Evolutionary conservation across 768 basidiomycete genomes (phyloP).

Genomic region (Austroboletus festivus): DNA sequence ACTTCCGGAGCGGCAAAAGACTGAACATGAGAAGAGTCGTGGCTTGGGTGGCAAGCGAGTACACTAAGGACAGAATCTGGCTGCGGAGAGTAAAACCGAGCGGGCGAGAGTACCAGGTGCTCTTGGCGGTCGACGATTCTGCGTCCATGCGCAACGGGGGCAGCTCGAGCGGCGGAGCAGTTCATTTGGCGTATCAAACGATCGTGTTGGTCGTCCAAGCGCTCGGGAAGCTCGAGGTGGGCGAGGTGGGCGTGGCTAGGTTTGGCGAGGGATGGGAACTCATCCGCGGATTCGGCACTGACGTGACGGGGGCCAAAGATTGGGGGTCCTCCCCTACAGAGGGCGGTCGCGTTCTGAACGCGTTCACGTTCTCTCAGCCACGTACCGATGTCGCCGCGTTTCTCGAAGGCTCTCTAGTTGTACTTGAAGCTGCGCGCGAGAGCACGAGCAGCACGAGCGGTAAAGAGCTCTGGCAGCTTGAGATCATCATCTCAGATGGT

Average conservation of each 20-base stretch:
- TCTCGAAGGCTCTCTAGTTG: constrained; percentile 70
- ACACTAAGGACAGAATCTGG: constrained; percentile 99
- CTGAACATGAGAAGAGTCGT: constrained; percentile 99
- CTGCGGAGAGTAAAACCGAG: constrained; percentile 90
- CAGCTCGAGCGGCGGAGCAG: constrained; percentile 25
- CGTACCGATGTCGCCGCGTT: constrained; percentile 84
- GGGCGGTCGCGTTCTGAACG: constrained; percentile 55
- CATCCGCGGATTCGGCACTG: constrained; percentile 84
- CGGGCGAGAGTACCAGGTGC: constrained; percentile 91
- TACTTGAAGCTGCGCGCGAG: constrained; percentile 77
- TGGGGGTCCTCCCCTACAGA: constrained; percentile 28
- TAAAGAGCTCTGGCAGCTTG: constrained; percentile 91
- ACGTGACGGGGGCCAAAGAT: constrained; percentile 68
- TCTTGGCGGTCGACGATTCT: constrained; percentile 94
- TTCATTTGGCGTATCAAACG: constrained; percentile 93
- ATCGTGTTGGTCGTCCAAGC: constrained; percentile 90
- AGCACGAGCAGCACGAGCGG: constrained; percentile 54
- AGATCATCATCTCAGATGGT: constrained; percentile 99
- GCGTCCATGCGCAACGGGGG: constrained; percentile 78
- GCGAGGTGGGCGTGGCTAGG: constrained; percentile 88
- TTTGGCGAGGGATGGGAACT: constrained; percentile 90
- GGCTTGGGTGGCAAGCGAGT: constrained; percentile 96
- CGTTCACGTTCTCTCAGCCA: constrained; percentile 87
- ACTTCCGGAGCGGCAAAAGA: constrained; percentile 96
- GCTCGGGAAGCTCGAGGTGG: constrained; percentile 86